Percentiles rank a stretch among this genome's conserved stretches.
phyloP scores from a whole-genome alignment of 176 grass and related monocot genomes.

The Oropetium thomaeum region DNA sequence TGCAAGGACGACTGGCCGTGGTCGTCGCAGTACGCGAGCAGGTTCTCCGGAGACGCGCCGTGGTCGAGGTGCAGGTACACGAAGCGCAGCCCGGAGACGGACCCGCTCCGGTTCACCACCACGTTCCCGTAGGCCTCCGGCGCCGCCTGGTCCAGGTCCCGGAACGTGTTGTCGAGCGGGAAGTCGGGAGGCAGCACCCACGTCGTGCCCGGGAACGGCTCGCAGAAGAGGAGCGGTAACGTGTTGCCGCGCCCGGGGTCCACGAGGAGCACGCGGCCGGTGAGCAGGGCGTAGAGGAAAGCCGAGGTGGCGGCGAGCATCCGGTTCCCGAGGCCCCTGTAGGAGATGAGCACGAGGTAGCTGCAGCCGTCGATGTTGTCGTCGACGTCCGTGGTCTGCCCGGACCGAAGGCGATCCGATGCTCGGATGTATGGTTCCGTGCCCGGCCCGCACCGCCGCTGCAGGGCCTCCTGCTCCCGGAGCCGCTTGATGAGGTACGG shows the following conservation, averaged over 20 bases:
- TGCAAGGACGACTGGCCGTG: slow-evolving; percentile 31
- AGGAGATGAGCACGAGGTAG: slow-evolving; percentile 50
- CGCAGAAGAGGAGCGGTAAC: slow-evolving; percentile 56
- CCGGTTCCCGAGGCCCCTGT: slow-evolving; percentile 59
- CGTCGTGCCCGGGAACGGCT: slow-evolving; percentile 57
- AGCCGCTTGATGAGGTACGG: not conserved
- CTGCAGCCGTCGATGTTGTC: slow-evolving; percentile 29
- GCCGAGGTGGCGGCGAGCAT: slow-evolving; percentile 59
- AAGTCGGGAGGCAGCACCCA: slow-evolving; percentile 67
- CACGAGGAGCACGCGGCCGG: slow-evolving; percentile 49
- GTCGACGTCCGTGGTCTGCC: not conserved
- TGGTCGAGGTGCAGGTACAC: slow-evolving; percentile 54
- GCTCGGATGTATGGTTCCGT: slow-evolving; percentile 44
- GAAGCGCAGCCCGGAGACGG: slow-evolving; percentile 5
- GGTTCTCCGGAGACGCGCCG: slow-evolving; percentile 19
- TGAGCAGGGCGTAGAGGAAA: slow-evolving; percentile 72
- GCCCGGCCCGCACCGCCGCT: slow-evolving; percentile 59
- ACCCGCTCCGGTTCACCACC: slow-evolving; percentile 5
- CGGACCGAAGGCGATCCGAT: slow-evolving; percentile 13
- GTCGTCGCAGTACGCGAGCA: slow-evolving; percentile 60
- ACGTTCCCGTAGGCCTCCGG: slow-evolving; percentile 45
- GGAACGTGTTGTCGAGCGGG: slow-evolving; percentile 37
- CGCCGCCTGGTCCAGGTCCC: slow-evolving; percentile 27
- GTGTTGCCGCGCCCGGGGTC: slow-evolving; percentile 11
- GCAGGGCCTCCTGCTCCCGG: slow-evolving; percentile 30